Conservation (phyloP, 192 early-diverging fungal genomes). For the Chytriomyces sp. region DNA sequence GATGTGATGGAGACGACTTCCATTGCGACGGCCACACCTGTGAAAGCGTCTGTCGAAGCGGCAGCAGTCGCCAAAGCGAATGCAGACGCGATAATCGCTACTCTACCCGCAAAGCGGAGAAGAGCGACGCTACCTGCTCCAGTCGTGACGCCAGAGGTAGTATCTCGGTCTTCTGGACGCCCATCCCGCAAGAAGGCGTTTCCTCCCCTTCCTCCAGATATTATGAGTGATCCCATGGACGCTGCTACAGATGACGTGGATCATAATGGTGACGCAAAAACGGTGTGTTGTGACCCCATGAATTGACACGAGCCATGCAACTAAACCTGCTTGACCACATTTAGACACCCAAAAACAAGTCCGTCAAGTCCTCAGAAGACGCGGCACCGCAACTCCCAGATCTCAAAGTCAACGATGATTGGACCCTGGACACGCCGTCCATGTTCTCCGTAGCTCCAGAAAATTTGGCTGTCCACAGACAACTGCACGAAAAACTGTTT, state of each 20-base stretch:
- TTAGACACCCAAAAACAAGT: no score
- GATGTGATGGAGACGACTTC: no score
- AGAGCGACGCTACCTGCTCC: no score
- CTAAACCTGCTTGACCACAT: neutral
- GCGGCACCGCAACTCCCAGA: neutral
- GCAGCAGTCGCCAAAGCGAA: neutral
- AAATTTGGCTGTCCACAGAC: conserved; percentile 3
- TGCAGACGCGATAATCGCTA: neutral
- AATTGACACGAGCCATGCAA: neutral
- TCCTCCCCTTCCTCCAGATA: neutral
- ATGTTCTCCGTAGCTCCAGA: neutral
- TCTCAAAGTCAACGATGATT: neutral
- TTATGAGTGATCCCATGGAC: neutral
- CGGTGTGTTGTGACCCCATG: neutral
- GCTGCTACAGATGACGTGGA: neutral
- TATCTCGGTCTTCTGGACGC: no score
- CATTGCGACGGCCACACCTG: no score
- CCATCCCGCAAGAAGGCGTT: no score
- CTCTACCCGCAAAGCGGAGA: no score
- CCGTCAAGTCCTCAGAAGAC: neutral
- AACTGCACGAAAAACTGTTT: conserved; percentile 9
- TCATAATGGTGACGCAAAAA: neutral
- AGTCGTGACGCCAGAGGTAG: neutral
- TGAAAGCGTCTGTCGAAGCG: neutral
- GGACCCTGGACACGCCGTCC: neutral